Evolutionary conservation across 2,329 filamentous ascomycete genomes (phyloP), one percentile per base, ranked within the genome.

Genomic region (Penicillium sp.): DNA sequence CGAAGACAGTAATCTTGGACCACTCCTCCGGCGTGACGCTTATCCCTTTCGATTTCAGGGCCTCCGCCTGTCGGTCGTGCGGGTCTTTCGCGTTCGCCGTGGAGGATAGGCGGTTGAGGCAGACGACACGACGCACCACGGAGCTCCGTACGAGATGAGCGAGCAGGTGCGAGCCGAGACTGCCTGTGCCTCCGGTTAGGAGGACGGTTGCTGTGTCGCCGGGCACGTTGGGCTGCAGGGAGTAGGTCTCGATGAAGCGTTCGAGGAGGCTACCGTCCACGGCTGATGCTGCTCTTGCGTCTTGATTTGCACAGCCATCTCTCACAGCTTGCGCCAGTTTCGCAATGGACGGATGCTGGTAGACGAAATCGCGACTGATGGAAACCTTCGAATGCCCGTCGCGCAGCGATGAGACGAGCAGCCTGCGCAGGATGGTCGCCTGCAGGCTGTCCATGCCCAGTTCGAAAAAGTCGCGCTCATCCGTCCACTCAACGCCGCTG

Each of bases 1-100:
- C 78, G 3, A 83, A 68, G 31, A 87, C 85, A 2, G 51, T 58
- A 0, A 85, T 55, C 62, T 84, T 85, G 0, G 69, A 41, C 8
- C 47, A 26, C 3, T 65, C 53, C 0, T 38, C 45, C 1, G 63
- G 26, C 29, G 60, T 49, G 5, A 77, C 59, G 2, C 13, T 17
- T 35, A 77, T 66, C 1, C 70, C 70, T 57, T 67, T 69, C 6
- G 63, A 54, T 15, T 53, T 30, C 13, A 81, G 46, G 0, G 79
- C 71, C 31, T 78, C 53, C 1, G 66, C 50, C 63, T 83, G 81
- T 7, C 76, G 76, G 1, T 52, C 48, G 1, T 56, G 13, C 6
- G 64, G 50, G 5, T 58, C 58, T 15, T 54, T 13, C 35, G 3
- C 5, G 26, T 15, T 41, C 11, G 5, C 35, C 17, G 35, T 41